Evolutionary conservation across 2,329 filamentous ascomycete genomes (phyloP), one percentile per base, ranked within the genome.

Genomic region (Cercospora sesami): DNA sequence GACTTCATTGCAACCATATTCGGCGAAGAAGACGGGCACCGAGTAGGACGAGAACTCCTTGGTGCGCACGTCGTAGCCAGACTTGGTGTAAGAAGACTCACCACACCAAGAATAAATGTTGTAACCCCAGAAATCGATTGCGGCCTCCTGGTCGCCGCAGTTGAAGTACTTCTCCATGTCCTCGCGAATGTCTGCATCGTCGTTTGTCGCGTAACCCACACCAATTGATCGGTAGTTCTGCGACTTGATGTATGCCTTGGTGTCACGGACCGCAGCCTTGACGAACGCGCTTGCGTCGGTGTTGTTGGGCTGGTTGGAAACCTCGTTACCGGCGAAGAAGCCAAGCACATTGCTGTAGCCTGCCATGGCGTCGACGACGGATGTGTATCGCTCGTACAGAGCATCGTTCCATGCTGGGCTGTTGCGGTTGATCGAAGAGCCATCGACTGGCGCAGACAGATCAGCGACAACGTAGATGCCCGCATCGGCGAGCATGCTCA

Each of bases 41-140:
- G 92, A 92, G 86, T 95, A 99, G 79, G 90, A 88, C 68, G 85
- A 80, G 84, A 97, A 99, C 83, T 97, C 94, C 73, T 92, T 81
- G 74, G 93, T 93, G 79, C 94, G 91, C 66, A 89, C 86, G 72
- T 90, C 85, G 82, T 94, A 99, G 64, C 93, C 92, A 3, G 95
- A 97, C 68, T 85, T 78, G 39, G 84, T 78, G 83, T 91, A 95
- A 76, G 84, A 88, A 77, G 92, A 96, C 74, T 94, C 81, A 74
- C 94, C 95, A 80, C 95, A 99, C 95, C 95, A 99, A 63, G 94
- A 96, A 87, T 99, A 99, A 83, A 98, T 97, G 86, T 99, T 99
- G 90, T 98, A 98, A 68, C 95, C 95, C 92, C 94, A 99, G 86
- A 96, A 98, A 82, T 99, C 95, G 73, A 98, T 97, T 69, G 91